phyloP scores from a whole-genome alignment of 129 eudicot genomes.

The Flaveria bidentis region DNA sequence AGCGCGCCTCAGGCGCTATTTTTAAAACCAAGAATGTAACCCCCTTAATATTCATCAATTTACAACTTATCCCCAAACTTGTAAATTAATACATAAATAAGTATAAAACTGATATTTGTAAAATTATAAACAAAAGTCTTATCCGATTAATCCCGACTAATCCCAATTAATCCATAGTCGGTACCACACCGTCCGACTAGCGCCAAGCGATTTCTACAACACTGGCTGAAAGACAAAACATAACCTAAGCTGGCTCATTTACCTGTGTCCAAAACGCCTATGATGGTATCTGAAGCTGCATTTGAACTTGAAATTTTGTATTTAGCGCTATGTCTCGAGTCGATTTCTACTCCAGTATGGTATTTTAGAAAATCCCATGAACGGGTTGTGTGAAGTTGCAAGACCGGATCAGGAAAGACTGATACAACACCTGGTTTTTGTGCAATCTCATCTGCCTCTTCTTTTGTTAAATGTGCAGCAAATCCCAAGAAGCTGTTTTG shows the following conservation, averaged over 20 bases:
- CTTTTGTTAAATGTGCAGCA: constrained; percentile 67
- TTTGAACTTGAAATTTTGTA: constrained; percentile 21
- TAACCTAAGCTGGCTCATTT: background rate
- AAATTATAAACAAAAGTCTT: no score
- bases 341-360: constrained; percentile 42
- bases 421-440: constrained; percentile 74
- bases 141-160: no score
- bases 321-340: constrained; percentile 16
- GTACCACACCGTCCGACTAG: no score
- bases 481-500: constrained; percentile 77
- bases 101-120: no score
- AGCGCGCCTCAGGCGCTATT: no score
- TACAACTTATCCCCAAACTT: no score
- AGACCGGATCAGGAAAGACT: constrained; percentile 70
- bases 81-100: no score
- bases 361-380: constrained; percentile 86
- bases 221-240: background rate
- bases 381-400: constrained; percentile 78
- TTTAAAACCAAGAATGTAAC: no score
- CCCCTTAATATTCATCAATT: no score
- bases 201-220: no score
- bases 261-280: constrained; percentile 90
- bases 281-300: constrained; percentile 52
- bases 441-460: constrained; percentile 60
- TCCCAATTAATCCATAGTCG: no score